A percentile compares a stretch with the other conserved stretches of the same genome.
These are phyloP conservation scores for Coemansia sp. DNA, from an alignment of 192 early-diverging fungal genomes.

Conservation along the genomic window DNA sequence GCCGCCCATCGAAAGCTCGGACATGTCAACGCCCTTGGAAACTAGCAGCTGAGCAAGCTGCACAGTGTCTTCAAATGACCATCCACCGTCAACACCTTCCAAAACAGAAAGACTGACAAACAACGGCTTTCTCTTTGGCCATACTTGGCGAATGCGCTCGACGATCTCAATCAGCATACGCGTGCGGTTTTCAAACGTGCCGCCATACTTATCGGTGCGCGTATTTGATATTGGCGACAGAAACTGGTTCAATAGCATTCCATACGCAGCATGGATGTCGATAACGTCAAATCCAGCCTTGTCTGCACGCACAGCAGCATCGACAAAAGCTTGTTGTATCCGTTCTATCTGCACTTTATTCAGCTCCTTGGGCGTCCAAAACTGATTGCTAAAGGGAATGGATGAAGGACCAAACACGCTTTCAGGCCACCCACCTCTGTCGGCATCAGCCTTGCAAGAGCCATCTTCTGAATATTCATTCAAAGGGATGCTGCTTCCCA, in stretches of 20 bases:
- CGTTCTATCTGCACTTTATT: slow-evolving; percentile 66
- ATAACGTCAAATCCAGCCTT: slow-evolving; percentile 87
- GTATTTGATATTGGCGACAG: slow-evolving; percentile 77
- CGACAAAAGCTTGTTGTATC: slow-evolving; percentile 62
- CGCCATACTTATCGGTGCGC: slow-evolving; percentile 91
- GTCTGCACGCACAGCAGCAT: slow-evolving; percentile 68
- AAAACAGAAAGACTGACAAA: slow-evolving; percentile 79
- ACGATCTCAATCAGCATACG: slow-evolving; percentile 75
- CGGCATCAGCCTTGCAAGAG: slow-evolving; percentile 46
- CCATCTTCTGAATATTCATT: slow-evolving; percentile 13
- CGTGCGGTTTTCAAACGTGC: slow-evolving; percentile 86
- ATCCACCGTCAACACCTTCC: slow-evolving; percentile 69
- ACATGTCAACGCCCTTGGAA: slow-evolving; percentile 74
- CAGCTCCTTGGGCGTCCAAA: slow-evolving; percentile 55
- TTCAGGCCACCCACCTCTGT: slow-evolving; percentile 71
- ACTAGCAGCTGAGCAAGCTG: slow-evolving; percentile 60
- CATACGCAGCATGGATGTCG: slow-evolving; percentile 91
- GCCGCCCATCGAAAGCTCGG: slow-evolving; percentile 75
- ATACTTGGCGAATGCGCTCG: slow-evolving; percentile 60
- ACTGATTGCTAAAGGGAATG: slow-evolving; percentile 44
- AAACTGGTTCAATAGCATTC: slow-evolving; percentile 83
- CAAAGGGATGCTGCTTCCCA: slow-evolving; percentile 55
- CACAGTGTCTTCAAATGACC: slow-evolving; percentile 74
- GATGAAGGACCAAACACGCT: slow-evolving; percentile 67
- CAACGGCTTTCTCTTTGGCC: slow-evolving; percentile 80